Percentiles rank a stretch among this genome's conserved stretches.
phyloP scores from a whole-genome alignment of 2,329 filamentous ascomycete genomes.

The Aspergillus ibericus region DNA sequence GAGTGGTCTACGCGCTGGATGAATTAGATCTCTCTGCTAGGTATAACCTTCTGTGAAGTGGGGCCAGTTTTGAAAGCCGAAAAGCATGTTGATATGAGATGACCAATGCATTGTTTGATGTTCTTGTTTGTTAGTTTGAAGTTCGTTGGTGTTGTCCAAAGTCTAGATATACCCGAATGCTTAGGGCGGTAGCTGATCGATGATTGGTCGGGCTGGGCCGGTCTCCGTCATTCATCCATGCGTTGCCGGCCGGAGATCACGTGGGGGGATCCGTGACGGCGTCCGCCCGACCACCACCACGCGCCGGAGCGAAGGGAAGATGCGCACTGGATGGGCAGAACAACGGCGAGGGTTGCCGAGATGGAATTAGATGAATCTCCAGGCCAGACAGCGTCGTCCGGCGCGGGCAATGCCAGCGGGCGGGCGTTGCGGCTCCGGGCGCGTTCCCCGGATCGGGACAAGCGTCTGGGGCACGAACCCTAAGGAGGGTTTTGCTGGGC shows the following conservation, averaged over 20 bases:
- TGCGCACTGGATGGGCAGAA: too few relatives aligned
- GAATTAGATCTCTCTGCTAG: constrained; percentile 20
- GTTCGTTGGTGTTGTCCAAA: not conserved
- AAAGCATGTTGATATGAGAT: constrained; percentile 5
- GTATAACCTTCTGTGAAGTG: constrained; percentile 24
- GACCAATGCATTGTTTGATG: constrained; percentile 1
- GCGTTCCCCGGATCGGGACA: constrained; percentile 1
- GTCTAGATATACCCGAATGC: too few relatives aligned
- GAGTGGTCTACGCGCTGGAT: constrained; percentile 16
- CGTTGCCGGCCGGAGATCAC: not conserved
- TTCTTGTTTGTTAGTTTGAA: not conserved
- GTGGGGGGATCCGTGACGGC: not conserved
- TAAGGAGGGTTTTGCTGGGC: constrained; percentile 34
- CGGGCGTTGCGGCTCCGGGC: not conserved
- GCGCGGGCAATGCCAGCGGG: too few relatives aligned
- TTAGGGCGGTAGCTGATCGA: not conserved
- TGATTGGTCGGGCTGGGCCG: not conserved
- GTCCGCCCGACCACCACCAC: not conserved
- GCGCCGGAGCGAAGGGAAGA: not conserved
- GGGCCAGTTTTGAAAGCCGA: not conserved
- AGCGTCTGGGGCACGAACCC: constrained; percentile 34
- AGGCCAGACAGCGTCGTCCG: too few relatives aligned
- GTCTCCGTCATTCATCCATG: not conserved
- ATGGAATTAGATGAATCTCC: too few relatives aligned
- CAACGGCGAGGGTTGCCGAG: too few relatives aligned